Conservation (phyloP, 441 rosid genomes). For the Erodium trifolium region DNA sequence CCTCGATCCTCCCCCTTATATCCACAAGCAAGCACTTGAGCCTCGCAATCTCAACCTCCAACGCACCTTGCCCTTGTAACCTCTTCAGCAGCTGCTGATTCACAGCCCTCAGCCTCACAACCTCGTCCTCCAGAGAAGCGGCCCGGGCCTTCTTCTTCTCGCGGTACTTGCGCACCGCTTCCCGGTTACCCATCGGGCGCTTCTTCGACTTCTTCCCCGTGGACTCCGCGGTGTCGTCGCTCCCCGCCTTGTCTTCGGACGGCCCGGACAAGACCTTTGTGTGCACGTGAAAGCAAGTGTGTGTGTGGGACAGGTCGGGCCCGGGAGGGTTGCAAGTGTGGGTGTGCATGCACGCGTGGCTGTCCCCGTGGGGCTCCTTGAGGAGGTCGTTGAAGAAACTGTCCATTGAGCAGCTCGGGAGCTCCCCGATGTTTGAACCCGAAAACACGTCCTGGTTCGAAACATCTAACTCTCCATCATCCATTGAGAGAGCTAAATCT, state of each 20-base stretch:
- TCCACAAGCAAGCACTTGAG: slow-evolving; percentile 96
- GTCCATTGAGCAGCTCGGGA: slow-evolving; percentile 70
- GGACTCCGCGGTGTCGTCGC: slow-evolving; percentile 76
- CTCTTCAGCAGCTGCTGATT: slow-evolving; percentile 82
- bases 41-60: slow-evolving; percentile 86
- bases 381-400: slow-evolving; percentile 66
- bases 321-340: slow-evolving; percentile 96
- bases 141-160: slow-evolving; percentile 94
- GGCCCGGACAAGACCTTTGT: slow-evolving; percentile 66
- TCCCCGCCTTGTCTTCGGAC: slow-evolving; percentile 55
- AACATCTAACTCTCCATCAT: slow-evolving; percentile 86
- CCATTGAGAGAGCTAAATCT: slow-evolving; percentile 37
- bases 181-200: slow-evolving; percentile 69
- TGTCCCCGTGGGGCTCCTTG: slow-evolving; percentile 29
- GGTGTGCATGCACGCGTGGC: slow-evolving; percentile 81
- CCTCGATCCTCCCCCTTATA: slow-evolving; percentile 87
- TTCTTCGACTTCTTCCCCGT: slow-evolving; percentile 50
- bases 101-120: slow-evolving; percentile 49
- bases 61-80: slow-evolving; percentile 74
- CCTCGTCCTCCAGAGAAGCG: slow-evolving; percentile 91
- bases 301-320: slow-evolving; percentile 85
- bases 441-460: slow-evolving; percentile 67
- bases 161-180: slow-evolving; percentile 90
- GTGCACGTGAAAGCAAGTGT: slow-evolving; percentile 89
- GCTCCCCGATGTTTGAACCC: slow-evolving; percentile 43